These are phyloP conservation scores for Alternaria dauci DNA, from an alignment of 2,329 filamentous ascomycete species.

Conservation along the genomic window DNA sequence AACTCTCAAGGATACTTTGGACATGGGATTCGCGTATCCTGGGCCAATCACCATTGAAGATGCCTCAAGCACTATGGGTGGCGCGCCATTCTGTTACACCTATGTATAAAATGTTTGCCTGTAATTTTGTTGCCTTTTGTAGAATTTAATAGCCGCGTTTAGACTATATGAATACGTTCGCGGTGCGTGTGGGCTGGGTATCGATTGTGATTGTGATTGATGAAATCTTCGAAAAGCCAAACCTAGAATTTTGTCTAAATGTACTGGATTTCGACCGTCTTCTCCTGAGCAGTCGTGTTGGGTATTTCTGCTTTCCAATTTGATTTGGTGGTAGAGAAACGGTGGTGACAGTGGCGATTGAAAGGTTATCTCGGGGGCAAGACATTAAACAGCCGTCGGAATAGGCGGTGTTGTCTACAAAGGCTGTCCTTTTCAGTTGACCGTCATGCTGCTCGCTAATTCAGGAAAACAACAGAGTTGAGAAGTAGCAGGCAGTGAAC, in stretches of 20 bases:
- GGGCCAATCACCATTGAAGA: slow-evolving; percentile 48
- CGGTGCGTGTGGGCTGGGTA: not conserved
- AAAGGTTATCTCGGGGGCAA: not conserved
- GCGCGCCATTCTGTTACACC: slow-evolving; percentile 56
- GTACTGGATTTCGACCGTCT: not conserved
- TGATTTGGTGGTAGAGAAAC: not conserved
- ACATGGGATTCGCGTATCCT: slow-evolving; percentile 49
- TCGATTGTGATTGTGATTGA: not conserved
- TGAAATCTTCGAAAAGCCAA: not conserved
- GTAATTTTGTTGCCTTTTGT: not conserved
- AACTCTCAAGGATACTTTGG: slow-evolving; percentile 54
- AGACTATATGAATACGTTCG: not conserved
- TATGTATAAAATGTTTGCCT: slow-evolving; percentile 39
- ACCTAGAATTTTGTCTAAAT: not conserved
- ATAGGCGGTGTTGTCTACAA: not conserved
- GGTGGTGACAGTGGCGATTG: not conserved
- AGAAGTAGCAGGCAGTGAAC: too few species aligned
- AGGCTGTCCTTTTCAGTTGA: not conserved
- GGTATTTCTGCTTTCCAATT: not conserved
- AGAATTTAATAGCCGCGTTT: not conserved
- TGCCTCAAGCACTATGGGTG: slow-evolving; percentile 54
- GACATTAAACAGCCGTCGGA: not conserved
- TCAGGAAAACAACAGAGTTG: not conserved
- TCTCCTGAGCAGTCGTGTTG: not conserved
- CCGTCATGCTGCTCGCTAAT: not conserved